A percentile compares a stretch with the other conserved stretches of the same genome.
phyloP scores from a whole-genome alignment of 345 rosid species.

The Cardamine resedifolia region DNA sequence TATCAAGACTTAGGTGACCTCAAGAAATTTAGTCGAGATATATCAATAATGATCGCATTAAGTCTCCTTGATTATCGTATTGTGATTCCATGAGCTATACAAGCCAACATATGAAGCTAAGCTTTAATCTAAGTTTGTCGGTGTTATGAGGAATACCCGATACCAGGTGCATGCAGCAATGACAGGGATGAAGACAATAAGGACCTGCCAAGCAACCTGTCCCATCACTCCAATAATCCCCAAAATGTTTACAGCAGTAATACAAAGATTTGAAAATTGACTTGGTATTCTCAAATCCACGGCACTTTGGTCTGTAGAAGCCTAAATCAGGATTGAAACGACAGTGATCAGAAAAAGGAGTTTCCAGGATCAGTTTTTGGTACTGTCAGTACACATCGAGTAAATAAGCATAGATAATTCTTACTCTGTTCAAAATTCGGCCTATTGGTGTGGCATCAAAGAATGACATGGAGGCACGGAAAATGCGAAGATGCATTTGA shows the following conservation, averaged over 20 bases:
- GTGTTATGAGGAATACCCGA: conserved; percentile 52
- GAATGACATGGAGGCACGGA: conserved; percentile 75
- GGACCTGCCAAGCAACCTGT: conserved; percentile 84
- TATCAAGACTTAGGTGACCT: conserved; percentile 10
- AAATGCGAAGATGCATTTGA: conserved; percentile 56
- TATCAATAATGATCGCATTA: neutral
- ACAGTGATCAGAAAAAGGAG: conserved; percentile 9
- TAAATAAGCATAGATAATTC: conserved; percentile 20
- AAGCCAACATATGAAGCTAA: conserved; percentile 12
- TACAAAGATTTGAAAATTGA: conserved; percentile 44
- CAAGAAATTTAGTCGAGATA: conserved; percentile 3
- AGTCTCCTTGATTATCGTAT: neutral
- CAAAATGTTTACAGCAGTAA: conserved; percentile 53
- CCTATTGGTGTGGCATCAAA: conserved; percentile 80
- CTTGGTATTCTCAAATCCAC: conserved; percentile 55
- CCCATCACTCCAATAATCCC: conserved; percentile 72
- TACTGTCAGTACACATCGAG: neutral
- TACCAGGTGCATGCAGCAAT: conserved; percentile 59
- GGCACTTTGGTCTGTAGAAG: conserved; percentile 79
- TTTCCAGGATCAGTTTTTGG: neutral
- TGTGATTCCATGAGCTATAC: neutral
- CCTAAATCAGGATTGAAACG: conserved; percentile 47
- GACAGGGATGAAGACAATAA: conserved; percentile 63
- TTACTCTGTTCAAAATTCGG: conserved; percentile 63
- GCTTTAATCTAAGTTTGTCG: conserved; percentile 6